These are phyloP conservation scores for Cochlearia excelsa DNA, from an alignment of 345 rosid genomes.

Conservation along the genomic window DNA sequence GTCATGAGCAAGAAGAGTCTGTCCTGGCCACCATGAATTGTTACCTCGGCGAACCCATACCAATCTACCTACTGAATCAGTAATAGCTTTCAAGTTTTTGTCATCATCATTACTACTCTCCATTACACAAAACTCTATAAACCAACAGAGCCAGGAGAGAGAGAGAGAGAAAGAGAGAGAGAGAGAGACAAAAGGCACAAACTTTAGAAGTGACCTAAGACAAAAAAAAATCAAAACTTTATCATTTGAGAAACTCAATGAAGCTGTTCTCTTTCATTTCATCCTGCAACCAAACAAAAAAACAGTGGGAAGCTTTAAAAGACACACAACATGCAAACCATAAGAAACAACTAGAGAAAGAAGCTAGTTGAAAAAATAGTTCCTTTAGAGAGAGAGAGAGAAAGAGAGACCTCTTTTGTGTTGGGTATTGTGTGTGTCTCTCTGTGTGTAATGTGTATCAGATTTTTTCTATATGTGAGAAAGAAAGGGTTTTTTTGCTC, in stretches of 20 bases:
- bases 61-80: constrained; percentile 79
- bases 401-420: constrained; percentile 9
- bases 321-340: constrained; percentile 33
- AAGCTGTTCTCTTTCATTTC: constrained; percentile 9
- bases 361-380: too few species aligned
- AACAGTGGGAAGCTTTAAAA: constrained; percentile 5
- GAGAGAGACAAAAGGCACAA: too few species aligned
- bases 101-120: constrained; percentile 55
- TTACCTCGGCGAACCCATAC: constrained; percentile 98
- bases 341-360: neutral
- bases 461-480: too few species aligned
- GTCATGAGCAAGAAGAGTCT: constrained; percentile 58
- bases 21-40: constrained; percentile 99
- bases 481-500: too few species aligned
- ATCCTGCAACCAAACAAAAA: constrained; percentile 26
- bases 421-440: constrained; percentile 12
- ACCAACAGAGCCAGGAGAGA: constrained; percentile 3
- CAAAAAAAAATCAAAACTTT: constrained; percentile 27
- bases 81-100: constrained; percentile 54
- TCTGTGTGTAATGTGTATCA: too few species aligned
- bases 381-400: too few species aligned
- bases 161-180: neutral
- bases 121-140: constrained; percentile 45
- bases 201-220: too few species aligned
- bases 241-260: constrained; percentile 19